Evolutionary conservation across 108 stramenopile genomes (phyloP), one percentile per base, ranked within the genome.

Genomic region (Skeletonema menzelii): DNA sequence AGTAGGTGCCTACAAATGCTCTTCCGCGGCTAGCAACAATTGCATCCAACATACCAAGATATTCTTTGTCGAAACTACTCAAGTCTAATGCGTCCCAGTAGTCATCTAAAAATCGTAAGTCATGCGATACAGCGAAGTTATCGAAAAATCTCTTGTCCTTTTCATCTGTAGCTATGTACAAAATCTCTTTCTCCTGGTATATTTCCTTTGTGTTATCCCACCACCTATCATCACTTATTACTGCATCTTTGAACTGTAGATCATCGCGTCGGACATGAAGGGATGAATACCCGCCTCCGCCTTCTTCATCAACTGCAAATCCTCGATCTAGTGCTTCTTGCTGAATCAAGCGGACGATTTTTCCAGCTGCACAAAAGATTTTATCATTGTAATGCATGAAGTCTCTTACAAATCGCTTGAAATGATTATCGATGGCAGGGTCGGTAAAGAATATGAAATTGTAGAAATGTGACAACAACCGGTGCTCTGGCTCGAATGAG

Each of bases 11-110:
- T 5, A 83, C 88, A 81, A 97, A 98, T 11, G 80, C 85, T 44
- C 92, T 72, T 11, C 90, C 97, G 55, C 95, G 80, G 65, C 88
- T 85, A 15, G 96, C 91, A 37, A 98, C 88, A 73, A 97, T 89
- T 11, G 90, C 90, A 63, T 98, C 97, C 42, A 98, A 87, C 96
- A 98, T 98, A 19, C 97, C 97, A n/a, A 92, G 75, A 72, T 87
- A 94, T 60, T 96, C 95, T 42, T 85, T 84, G 72, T 92, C 83
- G 32, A 97, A 67, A 55, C 70, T 85, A 28, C 75, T 75, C 65
- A 97, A 71, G 37, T 69, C 76, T 5, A 85, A 87, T 63, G 86
- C 42, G 13, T 91, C 89, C 70, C 77, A 82, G 66, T 93, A 96
- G 62, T 95, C 95, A 76, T 92, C 82, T 24, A 96, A 55, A 72